Evolutionary conservation across 2,329 filamentous ascomycete species (phyloP).

Genomic region (Ramularia endophylla): DNA sequence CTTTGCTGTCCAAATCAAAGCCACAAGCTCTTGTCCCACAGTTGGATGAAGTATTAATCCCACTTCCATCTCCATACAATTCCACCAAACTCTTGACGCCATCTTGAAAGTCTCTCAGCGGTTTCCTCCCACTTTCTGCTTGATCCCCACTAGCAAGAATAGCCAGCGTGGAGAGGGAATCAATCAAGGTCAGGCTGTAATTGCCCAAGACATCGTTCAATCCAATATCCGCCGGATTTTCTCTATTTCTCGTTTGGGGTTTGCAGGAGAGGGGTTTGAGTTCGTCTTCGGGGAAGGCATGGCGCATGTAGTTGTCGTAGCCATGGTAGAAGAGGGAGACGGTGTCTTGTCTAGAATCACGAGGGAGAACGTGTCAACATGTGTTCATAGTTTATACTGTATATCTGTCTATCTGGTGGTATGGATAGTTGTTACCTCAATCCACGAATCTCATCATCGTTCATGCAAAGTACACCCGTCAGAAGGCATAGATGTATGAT

Average conservation of each 20-base stretch:
- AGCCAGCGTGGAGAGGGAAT: conserved; percentile 88
- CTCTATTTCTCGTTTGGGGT: conserved; percentile 75
- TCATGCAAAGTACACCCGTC: conserved; percentile 38
- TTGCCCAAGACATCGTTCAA: conserved; percentile 95
- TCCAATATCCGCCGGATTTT: conserved; percentile 73
- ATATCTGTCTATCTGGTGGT: not conserved
- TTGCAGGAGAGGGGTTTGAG: conserved; percentile 79
- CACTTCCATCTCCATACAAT: conserved; percentile 81
- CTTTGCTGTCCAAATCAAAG: conserved; percentile 95
- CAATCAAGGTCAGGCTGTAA: conserved; percentile 91
- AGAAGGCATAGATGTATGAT: conserved; percentile 1
- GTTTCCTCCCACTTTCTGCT: conserved; percentile 42
- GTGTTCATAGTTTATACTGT: too few relatives aligned
- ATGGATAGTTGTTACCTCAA: conserved; percentile 29
- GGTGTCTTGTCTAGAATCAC: conserved; percentile 42
- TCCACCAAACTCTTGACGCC: conserved; percentile 70
- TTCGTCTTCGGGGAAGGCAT: conserved; percentile 96
- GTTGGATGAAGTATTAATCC: conserved; percentile 52
- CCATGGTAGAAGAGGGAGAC: conserved; percentile 90
- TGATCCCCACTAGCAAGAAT: conserved; percentile 71
- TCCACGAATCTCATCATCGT: conserved; percentile 35
- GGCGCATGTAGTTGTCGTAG: conserved; percentile 86
- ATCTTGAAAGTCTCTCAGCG: conserved; percentile 62
- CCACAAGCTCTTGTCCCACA: conserved; percentile 68
- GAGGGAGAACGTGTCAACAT: not conserved